phyloP scores from a whole-genome alignment of 2,329 filamentous ascomycete species.

The Monilinia polystroma region DNA sequence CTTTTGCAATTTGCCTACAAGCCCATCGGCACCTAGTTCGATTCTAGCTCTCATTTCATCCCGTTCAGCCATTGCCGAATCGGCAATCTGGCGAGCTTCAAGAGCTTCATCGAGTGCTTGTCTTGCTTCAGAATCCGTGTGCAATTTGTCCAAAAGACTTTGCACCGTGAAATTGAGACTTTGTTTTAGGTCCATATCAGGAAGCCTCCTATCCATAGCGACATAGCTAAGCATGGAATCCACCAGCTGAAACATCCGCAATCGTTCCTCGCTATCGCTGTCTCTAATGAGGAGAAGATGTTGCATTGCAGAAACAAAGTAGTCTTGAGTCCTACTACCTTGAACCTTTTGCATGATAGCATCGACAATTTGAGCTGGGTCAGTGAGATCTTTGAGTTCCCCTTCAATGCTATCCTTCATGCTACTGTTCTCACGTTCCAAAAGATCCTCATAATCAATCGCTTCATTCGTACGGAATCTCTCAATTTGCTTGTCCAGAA shows the following conservation, averaged over 20 bases:
- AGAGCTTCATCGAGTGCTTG: slow-evolving; percentile 89
- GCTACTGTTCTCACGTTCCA: slow-evolving; percentile 86
- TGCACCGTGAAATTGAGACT: slow-evolving; percentile 97
- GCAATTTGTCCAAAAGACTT: slow-evolving; percentile 88
- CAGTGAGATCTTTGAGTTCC: slow-evolving; percentile 86
- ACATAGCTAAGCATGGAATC: slow-evolving; percentile 99
- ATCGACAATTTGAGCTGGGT: slow-evolving; percentile 90
- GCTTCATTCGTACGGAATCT: slow-evolving; percentile 90
- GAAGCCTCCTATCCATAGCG: slow-evolving; percentile 92
- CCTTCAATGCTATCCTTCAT: slow-evolving; percentile 69
- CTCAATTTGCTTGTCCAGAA: slow-evolving; percentile 97
- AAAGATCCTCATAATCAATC: slow-evolving; percentile 96
- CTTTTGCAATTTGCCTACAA: slow-evolving; percentile 89
- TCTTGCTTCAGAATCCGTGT: slow-evolving; percentile 92
- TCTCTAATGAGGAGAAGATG: slow-evolving; percentile 91
- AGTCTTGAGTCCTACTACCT: slow-evolving; percentile 85
- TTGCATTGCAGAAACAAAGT: slow-evolving; percentile 93
- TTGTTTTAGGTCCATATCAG: slow-evolving; percentile 97
- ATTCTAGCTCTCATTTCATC: slow-evolving; percentile 91
- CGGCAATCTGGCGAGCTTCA: slow-evolving; percentile 87
- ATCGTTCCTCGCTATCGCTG: slow-evolving; percentile 84
- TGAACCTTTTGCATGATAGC: slow-evolving; percentile 84
- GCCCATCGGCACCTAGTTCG: slow-evolving; percentile 86
- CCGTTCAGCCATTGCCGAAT: slow-evolving; percentile 91
- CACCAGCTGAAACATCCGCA: slow-evolving; percentile 95